Evolutionary conservation across 2,329 filamentous ascomycete species (phyloP), one percentile per base, ranked within the genome.

Genomic region (Xylariaceae sp.): DNA sequence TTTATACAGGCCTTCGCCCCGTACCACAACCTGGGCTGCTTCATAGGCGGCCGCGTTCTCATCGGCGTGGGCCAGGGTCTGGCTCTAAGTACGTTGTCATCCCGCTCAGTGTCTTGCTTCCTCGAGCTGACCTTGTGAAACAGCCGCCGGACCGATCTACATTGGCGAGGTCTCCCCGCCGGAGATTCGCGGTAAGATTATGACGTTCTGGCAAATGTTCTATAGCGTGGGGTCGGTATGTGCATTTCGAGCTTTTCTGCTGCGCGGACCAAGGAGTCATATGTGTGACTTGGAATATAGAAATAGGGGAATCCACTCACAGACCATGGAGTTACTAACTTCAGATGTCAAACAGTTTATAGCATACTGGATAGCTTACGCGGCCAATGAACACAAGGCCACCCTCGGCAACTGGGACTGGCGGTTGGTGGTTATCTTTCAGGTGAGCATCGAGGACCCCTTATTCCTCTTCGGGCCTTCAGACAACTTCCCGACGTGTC

Each of bases 401-500:
- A 60, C 46, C 26, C 68, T 83, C 5, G 80, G 80, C 24, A 65
- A 85, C 45, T 83, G 80, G 80, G 78, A 83, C 56, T 84, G 80
- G 80, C 75, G 72, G 47, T 72, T 83, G 63, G 76, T 84, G 11
- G 73, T 83, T 42, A 76, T 85, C 41, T 83, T 84, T 65, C 80
- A 85, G 58, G 64, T n/a, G n/a, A n/a, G n/a, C n/a, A n/a, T n/a
- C n/a, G n/a, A n/a, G n/a, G n/a, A n/a, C n/a, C n/a, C n/a, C n/a
- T n/a, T n/a, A n/a, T n/a, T n/a, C n/a, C n/a, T n/a, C n/a, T n/a
- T n/a, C n/a, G n/a, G n/a, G n/a, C n/a, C n/a, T n/a, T n/a, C n/a
- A n/a, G n/a, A n/a, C n/a, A n/a, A n/a, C n/a, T n/a, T n/a, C n/a
- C n/a, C n/a, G n/a, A n/a, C n/a, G n/a, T n/a, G n/a, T n/a, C n/a